Base-by-base conservation (phyloP, 2,329 filamentous ascomycete species). In the Ascochyta viciae-villosae region DNA sequence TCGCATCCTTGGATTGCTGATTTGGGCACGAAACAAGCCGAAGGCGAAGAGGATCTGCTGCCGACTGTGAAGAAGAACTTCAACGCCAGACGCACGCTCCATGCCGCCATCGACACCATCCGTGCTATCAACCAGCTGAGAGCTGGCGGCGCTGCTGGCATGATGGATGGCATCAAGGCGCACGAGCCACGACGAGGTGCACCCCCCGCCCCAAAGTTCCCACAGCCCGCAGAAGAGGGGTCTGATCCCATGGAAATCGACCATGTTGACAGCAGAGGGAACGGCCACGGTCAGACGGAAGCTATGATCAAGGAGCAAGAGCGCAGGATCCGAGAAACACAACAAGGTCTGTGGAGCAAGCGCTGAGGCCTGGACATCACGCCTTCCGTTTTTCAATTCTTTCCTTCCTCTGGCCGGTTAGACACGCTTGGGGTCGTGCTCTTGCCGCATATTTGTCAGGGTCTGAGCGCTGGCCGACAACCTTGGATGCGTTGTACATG, bases 1-100 rank as follows among this genome's bases (percentile, higher is more conserved):
- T 83, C 83, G 41, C 86, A 88, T 64, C 78, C 82, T n/a, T 89
- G 86, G 85, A 85, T 88, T 65, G 85, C 83, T 50, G 82, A 83
- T 27, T 80, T 83, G 2, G 78, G 81, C 54, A 80, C 81, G 57
- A 77, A 77, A n/a, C 62, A 70, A 27, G 70, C 71, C 6, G 67
- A 71, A 60, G 74, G 70, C 42, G 72, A 74, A 61, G 77, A 72
- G 71, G 86, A 89, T 74, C 76, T 89, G 27, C 74, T 89, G 43
- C 86, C 86, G 2, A 86, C 82, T 0, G 84, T 89, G 60, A 88
- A 88, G 81, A 88, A 88, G 81, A 89, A 89, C 70, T 89, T 89
- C 79, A 89, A 89, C 61, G 86, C 86, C 1, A 77, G 86, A 2
- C 78, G 86, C 38, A 88, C 86, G 12, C 77, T 89, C 33, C 86